phyloP scores from a whole-genome alignment of 371 early-diverging fungal species.

The Mortierella sp. region DNA sequence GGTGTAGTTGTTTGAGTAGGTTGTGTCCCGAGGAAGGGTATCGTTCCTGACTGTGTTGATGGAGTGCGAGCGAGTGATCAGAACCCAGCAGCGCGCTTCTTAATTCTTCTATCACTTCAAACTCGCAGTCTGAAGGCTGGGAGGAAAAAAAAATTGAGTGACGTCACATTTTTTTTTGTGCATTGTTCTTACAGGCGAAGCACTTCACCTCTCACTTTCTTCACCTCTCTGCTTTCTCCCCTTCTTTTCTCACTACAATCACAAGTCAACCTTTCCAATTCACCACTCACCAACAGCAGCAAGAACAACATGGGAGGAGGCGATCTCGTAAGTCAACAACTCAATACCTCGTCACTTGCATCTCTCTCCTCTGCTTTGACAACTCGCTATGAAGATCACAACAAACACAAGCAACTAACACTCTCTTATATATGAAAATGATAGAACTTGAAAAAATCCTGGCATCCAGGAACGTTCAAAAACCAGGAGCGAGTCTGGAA shows the following conservation, averaged over 20 bases:
- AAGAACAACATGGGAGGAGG: slow-evolving; percentile 73
- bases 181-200: too few relatives aligned
- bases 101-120: too few relatives aligned
- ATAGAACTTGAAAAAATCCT: slow-evolving; percentile 95
- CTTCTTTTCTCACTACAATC: neutral
- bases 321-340: slow-evolving; percentile 66
- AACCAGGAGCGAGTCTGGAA: slow-evolving; percentile 96
- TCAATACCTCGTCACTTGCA: neutral
- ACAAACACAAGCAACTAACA: neutral
- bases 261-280: neutral
- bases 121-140: too few relatives aligned
- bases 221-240: neutral
- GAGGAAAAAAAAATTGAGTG: too few relatives aligned
- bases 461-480: slow-evolving; percentile 95
- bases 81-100: too few relatives aligned
- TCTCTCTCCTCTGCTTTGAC: neutral
- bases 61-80: too few relatives aligned
- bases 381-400: neutral
- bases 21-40: neutral
- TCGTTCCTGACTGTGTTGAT: too few relatives aligned
- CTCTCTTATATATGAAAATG: neutral
- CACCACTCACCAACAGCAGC: slow-evolving; percentile 3
- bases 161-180: too few relatives aligned
- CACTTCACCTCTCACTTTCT: too few relatives aligned
- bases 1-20: neutral